Conservation (phyloP, 2,329 filamentous ascomycete genomes). For the Cladosporium velox region DNA sequence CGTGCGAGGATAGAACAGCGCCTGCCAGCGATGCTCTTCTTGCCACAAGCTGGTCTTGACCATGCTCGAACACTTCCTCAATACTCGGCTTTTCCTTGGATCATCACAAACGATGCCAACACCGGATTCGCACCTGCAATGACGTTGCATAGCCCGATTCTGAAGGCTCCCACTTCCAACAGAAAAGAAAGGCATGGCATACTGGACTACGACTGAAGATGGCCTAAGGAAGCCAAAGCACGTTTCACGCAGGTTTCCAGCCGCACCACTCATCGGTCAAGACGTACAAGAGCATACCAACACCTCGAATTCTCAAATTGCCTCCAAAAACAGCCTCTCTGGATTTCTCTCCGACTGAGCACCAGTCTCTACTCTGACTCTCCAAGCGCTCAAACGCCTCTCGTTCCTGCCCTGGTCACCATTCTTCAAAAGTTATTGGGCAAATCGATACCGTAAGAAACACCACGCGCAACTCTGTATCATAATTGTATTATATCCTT, state of each 20-base stretch:
- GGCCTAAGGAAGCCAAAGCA: background rate
- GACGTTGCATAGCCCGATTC: too few relatives aligned
- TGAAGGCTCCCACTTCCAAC: background rate
- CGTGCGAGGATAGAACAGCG: background rate
- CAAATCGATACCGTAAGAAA: background rate
- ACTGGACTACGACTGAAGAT: background rate
- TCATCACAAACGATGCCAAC: background rate
- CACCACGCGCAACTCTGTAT: background rate
- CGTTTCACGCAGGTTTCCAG: background rate
- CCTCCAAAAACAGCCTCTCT: background rate
- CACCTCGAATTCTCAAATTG: too few relatives aligned
- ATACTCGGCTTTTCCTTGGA: background rate
- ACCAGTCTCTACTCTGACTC: background rate
- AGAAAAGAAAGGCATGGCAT: background rate
- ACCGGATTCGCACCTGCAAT: background rate
- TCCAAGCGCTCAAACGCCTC: background rate
- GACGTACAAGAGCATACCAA: too few relatives aligned
- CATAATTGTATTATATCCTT: background rate
- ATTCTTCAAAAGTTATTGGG: background rate
- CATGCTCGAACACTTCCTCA: background rate
- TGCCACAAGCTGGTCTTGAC: background rate
- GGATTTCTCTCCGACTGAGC: background rate
- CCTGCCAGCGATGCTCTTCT: background rate
- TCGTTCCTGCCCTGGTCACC: background rate
- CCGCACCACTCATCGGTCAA: background rate